Evolutionary conservation across 2,329 filamentous ascomycete genomes (phyloP).

Genomic region (Sporothrix humicola): DNA sequence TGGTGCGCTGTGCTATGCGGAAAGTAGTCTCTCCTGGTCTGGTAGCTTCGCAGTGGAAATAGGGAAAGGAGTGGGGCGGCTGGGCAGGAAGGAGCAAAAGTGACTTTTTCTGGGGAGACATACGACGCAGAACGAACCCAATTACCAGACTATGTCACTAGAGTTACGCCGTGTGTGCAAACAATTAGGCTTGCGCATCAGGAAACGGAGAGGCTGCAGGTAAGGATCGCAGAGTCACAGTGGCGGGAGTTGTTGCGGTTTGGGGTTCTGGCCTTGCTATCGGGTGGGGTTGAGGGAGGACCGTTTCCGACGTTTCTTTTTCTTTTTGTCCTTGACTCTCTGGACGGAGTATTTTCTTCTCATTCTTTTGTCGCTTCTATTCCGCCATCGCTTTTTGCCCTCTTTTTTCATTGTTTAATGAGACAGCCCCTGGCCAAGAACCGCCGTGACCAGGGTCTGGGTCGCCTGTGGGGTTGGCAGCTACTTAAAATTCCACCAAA

Average conservation of each 20-base stretch:
- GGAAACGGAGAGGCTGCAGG: slow-evolving; percentile 5
- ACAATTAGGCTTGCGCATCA: background rate
- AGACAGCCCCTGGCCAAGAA: slow-evolving; percentile 23
- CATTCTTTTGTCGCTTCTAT: background rate
- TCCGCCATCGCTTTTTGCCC: background rate
- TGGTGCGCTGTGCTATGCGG: background rate
- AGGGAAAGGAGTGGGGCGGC: background rate
- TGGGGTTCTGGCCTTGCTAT: background rate
- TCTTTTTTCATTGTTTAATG: slow-evolving; percentile 6
- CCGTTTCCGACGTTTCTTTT: slow-evolving; percentile 16
- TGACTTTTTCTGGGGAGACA: background rate
- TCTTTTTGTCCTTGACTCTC: background rate
- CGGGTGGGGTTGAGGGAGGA: background rate
- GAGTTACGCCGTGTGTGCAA: background rate
- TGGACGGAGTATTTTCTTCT: background rate
- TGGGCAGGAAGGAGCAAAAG: background rate
- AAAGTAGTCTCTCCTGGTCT: background rate
- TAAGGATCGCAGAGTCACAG: background rate
- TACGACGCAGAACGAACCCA: background rate
- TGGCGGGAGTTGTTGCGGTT: slow-evolving; percentile 1
- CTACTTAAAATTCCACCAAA: background rate
- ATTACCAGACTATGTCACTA: background rate
- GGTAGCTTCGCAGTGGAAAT: background rate
- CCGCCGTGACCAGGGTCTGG: slow-evolving; percentile 3
- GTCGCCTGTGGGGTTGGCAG: slow-evolving; percentile 12